Evolutionary conservation across 495 filamentous ascomycete genomes (phyloP).

Genomic region (Penicillium manginii): DNA sequence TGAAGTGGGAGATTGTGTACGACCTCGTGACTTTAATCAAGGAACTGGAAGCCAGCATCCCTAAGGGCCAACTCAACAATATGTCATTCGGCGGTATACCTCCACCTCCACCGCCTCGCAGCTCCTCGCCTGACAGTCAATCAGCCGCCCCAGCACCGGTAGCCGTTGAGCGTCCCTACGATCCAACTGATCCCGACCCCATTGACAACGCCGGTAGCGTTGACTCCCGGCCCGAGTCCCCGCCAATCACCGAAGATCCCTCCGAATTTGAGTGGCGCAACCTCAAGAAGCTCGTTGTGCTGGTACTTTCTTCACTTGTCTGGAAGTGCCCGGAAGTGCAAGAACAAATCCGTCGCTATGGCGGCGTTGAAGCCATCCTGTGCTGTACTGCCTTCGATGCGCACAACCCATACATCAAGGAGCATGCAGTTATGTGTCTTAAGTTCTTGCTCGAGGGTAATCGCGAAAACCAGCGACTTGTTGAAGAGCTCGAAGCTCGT

Average conservation of each 20-base stretch:
- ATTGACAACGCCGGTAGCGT: slow-evolving; percentile 42
- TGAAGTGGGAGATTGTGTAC: slow-evolving; percentile 84
- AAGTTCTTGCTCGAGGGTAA: slow-evolving; percentile 88
- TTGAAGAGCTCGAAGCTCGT: slow-evolving; percentile 65
- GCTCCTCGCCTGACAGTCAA: slow-evolving; percentile 33
- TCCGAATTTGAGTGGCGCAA: slow-evolving; percentile 92
- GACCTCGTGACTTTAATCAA: slow-evolving; percentile 84
- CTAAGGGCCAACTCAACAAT: slow-evolving; percentile 64
- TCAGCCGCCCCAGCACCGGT: slow-evolving; percentile 45
- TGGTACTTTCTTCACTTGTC: slow-evolving; percentile 82
- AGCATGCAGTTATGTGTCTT: slow-evolving; percentile 88
- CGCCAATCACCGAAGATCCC: slow-evolving; percentile 75
- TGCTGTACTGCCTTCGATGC: slow-evolving; percentile 85
- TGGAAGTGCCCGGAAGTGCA: slow-evolving; percentile 81
- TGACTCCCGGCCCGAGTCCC: slow-evolving; percentile 57
- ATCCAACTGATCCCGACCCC: slow-evolving; percentile 53
- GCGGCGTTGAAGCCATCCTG: slow-evolving; percentile 82
- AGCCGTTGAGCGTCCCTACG: slow-evolving; percentile 60
- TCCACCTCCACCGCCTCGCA: slow-evolving; percentile 31
- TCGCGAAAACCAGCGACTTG: slow-evolving; percentile 73
- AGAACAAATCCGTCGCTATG: slow-evolving; percentile 77
- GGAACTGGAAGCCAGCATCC: slow-evolving; percentile 82
- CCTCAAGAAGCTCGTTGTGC: slow-evolving; percentile 87
- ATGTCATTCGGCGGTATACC: slow-evolving; percentile 41
- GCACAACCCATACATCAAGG: slow-evolving; percentile 86